Evolutionary conservation across 352 stramenopile species (phyloP), one percentile per base, ranked within the genome.

Genomic region (Phytopythium mirpurense): DNA sequence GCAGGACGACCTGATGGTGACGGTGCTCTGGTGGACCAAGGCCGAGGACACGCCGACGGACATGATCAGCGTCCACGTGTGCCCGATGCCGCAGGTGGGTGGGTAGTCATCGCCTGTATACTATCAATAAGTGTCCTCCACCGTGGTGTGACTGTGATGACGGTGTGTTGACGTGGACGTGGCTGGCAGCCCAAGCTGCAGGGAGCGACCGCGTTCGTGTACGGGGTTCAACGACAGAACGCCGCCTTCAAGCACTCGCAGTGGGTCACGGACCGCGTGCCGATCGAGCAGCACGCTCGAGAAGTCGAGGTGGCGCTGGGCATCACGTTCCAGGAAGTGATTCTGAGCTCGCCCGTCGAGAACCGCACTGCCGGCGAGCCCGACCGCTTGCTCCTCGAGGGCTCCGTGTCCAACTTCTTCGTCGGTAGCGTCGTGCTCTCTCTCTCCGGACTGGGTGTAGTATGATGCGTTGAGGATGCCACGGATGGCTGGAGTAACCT

Each of bases 351-450:
- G 21, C 15, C 26, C 8, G 44, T 27, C 26, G 7, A 11, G 0
- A 8, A 29, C 10, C 45, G 49, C 9, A 38, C 40, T 5, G 60
- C 38, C 8, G 36, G 24, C 12, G 57, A 51, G 43, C 40, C 37
- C 14, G 70, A 83, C 29, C 52, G 35, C 16, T 41, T 70, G 41
- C 61, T 93, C 31, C 63, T 90, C 32, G 83, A 93, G 72, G 83
- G 83, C 14, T 60, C 90, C 21, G 78, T 87, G 46, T 85, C 76
- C 49, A 93, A 93, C 54, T 84, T 93, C 31, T 93, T 87, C 44
- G 73, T 88, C 44, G 62, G 81, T 91, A 45, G 1, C 10, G 19
- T n/a, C n/a, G n/a, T n/a, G n/a, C n/a, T n/a, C n/a, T n/a, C n/a
- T n/a, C n/a, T n/a, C n/a, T n/a, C n/a, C n/a, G n/a, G n/a, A n/a